Conservation (phyloP, 2,329 filamentous ascomycete species). For the Diplodia scrobiculata region DNA sequence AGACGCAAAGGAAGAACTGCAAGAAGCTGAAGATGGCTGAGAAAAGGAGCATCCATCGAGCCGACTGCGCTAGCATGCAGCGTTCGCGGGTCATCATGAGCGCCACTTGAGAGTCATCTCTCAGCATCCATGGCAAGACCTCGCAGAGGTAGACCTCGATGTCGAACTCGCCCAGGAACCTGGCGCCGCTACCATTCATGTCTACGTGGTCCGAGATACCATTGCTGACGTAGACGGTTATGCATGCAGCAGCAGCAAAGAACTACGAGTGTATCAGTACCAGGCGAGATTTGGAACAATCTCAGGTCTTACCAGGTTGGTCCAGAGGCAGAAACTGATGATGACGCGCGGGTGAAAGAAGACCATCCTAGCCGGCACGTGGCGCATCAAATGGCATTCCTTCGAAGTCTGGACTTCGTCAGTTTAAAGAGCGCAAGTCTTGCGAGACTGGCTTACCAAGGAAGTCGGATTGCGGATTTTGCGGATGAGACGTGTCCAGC, state of each 20-base stretch:
- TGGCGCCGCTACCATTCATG: background rate
- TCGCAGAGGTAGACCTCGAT: slow-evolving; percentile 16
- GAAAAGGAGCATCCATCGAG: background rate
- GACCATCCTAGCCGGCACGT: slow-evolving; percentile 1
- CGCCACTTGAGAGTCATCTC: background rate
- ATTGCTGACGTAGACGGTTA: background rate
- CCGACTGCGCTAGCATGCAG: background rate
- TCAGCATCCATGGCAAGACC: background rate
- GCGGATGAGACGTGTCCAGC: background rate
- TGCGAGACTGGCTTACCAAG: background rate
- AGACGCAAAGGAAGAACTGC: slow-evolving; percentile 10
- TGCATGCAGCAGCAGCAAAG: background rate
- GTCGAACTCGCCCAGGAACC: background rate
- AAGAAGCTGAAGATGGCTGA: background rate
- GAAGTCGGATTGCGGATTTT: slow-evolving; percentile 2
- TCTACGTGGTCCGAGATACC: slow-evolving; percentile 1
- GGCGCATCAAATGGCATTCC: background rate
- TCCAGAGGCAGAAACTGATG: background rate
- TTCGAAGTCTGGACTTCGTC: background rate
- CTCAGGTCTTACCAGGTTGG: background rate
- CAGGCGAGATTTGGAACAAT: no score
- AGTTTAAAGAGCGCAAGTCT: background rate
- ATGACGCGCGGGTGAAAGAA: slow-evolving; percentile 17
- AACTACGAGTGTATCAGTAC: background rate
- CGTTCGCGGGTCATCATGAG: background rate